A percentile compares a stretch with the other conserved stretches of the same genome.
These are phyloP conservation scores for Punica granatum DNA, from an alignment of 345 rosid species.

Conservation along the genomic window DNA sequence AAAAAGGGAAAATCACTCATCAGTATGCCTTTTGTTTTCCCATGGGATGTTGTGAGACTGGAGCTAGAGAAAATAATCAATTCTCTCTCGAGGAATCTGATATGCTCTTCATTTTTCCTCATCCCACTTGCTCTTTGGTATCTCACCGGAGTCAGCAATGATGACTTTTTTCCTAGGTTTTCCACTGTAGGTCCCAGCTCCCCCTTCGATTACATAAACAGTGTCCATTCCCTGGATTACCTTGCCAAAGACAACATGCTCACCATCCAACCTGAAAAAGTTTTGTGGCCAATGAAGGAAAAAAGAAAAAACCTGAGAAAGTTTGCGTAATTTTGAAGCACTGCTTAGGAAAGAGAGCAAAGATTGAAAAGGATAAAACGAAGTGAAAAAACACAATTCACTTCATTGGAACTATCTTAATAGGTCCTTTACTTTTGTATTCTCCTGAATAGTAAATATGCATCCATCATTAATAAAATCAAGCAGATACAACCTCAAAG, in stretches of 20 bases:
- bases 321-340: not conserved
- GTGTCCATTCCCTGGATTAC: slow-evolving; percentile 92
- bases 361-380: not conserved
- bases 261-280: slow-evolving; percentile 55
- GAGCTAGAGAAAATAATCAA: not conserved
- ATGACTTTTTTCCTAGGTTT: slow-evolving; percentile 87
- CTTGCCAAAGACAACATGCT: slow-evolving; percentile 91
- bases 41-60: not conserved
- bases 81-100: not conserved
- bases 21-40: not conserved
- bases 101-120: slow-evolving; percentile 43
- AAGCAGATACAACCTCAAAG: not conserved
- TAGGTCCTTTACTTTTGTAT: not conserved
- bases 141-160: slow-evolving; percentile 81
- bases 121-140: slow-evolving; percentile 82
- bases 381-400: not conserved
- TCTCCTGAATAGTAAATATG: not conserved
- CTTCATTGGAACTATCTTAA: not conserved
- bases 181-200: slow-evolving; percentile 94
- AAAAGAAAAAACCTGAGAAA: no score
- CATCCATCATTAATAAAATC: not conserved
- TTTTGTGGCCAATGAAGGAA: no score
- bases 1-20: not conserved
- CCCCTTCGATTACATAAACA: slow-evolving; percentile 85
- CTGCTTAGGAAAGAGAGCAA: not conserved